Evolutionary conservation across 2,329 filamentous ascomycete species (phyloP).

Genomic region (Diaporthe citriasiana): DNA sequence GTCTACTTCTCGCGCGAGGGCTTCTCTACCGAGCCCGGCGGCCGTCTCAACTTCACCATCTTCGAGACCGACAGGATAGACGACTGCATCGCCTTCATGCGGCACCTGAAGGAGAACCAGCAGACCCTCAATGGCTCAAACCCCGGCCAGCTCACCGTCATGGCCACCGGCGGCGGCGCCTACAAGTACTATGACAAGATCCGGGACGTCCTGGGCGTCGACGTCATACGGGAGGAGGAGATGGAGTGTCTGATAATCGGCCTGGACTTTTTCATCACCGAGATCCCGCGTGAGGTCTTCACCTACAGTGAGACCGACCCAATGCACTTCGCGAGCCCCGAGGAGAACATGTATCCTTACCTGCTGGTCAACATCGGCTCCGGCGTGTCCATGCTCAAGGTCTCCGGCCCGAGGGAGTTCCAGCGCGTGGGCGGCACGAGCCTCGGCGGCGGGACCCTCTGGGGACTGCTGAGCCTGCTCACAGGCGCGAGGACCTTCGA

Average conservation of each 20-base stretch:
- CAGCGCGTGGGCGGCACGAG: constrained; percentile 95
- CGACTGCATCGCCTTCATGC: constrained; percentile 93
- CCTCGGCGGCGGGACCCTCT: constrained; percentile 95
- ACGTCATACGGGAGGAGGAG: constrained; percentile 94
- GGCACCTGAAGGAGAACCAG: constrained; percentile 86
- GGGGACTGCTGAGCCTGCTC: constrained; percentile 91
- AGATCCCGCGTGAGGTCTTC: constrained; percentile 97
- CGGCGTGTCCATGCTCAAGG: constrained; percentile 97
- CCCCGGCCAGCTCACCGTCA: constrained; percentile 84
- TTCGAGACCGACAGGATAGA: constrained; percentile 98
- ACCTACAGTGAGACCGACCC: constrained; percentile 93
- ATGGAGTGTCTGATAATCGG: constrained; percentile 99
- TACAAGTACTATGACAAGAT: constrained; percentile 98
- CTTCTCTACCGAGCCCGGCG: constrained; percentile 83
- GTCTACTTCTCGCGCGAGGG: constrained; percentile 97
- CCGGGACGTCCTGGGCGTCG: constrained; percentile 83
- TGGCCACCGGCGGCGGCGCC: constrained; percentile 95
- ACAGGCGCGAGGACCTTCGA: constrained; percentile 97
- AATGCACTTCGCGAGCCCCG: constrained; percentile 87
- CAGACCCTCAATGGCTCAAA: constrained; percentile 79
- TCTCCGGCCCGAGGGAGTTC: constrained; percentile 88
- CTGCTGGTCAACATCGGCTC: constrained; percentile 98
- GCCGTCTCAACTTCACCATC: constrained; percentile 92
- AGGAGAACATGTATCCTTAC: constrained; percentile 92
- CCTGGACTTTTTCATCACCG: constrained; percentile 98